Base-by-base conservation (phyloP, 371 early-diverging fungal species). In the Nematocida minor region DNA sequence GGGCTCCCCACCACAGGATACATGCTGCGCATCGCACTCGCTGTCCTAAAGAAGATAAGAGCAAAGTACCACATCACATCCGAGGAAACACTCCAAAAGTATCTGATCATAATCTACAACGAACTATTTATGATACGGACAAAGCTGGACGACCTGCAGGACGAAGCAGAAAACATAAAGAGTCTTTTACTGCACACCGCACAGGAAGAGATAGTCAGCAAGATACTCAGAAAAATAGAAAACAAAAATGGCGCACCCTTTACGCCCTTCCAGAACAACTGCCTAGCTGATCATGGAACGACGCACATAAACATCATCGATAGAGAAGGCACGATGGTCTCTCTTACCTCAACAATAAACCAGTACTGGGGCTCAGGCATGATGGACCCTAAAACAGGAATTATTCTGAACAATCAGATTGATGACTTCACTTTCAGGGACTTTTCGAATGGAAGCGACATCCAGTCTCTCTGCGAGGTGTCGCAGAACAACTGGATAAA, bases 391-490 rank as follows among this genome's bases (percentile, higher is more conserved):
- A 84, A 71, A 18, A 93, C 96, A 0, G 99, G 99, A n/a, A 88
- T 98, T 32, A 90, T 98, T 41, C 86, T 97, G 41, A 98, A 98
- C 85, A 89, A 96, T 82, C 89, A 95, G 81, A 94, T 97, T 91
- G 96, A 96, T 83, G 97, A 98, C 81, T 98, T 97, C 82, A 90
- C 91, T 55, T 91, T 92, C 29, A 93, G 93, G 36, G 90, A 90
- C 47, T 80, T 84, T 16, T 87, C 91, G 16, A 93, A 95, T 80
- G 84, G 85, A 14, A 93, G 93, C 87, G 92, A 91, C 11, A 86
- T 94, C 16, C 7, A n/a, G 11, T 53, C 42, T 69, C 16, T 31
- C 60, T 11, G 25, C 49, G 87, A 85, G 29, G 91, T 94, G 0
- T 90, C 91, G 32, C 88, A 88, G 1, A 87, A 87, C 84, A 96